phyloP scores from a whole-genome alignment of 768 basidiomycete species.

The Lentinula lateritia region DNA sequence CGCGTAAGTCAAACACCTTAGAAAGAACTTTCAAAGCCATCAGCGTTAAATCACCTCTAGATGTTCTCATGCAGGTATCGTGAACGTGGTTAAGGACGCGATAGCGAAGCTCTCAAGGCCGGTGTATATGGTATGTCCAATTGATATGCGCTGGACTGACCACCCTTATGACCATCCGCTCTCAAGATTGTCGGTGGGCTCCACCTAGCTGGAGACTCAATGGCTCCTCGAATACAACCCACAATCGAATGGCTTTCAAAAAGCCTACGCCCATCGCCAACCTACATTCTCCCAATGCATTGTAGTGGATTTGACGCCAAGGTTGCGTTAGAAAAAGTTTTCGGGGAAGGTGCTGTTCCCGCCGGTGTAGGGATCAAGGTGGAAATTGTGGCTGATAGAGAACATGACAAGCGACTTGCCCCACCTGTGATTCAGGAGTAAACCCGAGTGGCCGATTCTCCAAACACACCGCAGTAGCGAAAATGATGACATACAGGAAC shows the following conservation, averaged over 20 bases:
- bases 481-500: too few relatives aligned
- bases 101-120: constrained; percentile 57
- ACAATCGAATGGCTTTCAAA: constrained; percentile 69
- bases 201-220: constrained; percentile 74
- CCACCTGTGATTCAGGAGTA: constrained; percentile 21
- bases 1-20: constrained; percentile 45
- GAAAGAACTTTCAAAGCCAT: background rate
- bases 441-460: too few relatives aligned
- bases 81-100: constrained; percentile 76
- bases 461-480: too few relatives aligned
- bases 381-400: constrained; percentile 44
- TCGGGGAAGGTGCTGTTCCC: constrained; percentile 76
- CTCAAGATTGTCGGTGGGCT: constrained; percentile 71
- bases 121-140: constrained; percentile 59
- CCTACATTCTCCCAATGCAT: constrained; percentile 78
- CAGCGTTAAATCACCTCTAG: constrained; percentile 18
- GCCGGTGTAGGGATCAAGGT: constrained; percentile 70
- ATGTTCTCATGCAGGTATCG: constrained; percentile 79
- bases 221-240: constrained; percentile 53
- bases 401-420: constrained; percentile 32
- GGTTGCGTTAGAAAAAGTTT: constrained; percentile 57
- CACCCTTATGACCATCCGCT: background rate
- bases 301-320: constrained; percentile 80
- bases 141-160: background rate
- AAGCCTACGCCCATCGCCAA: constrained; percentile 55